phyloP scores from a whole-genome alignment of 1,284 basidiomycete genomes.

The Cutaneotrichosporon mucoides region DNA sequence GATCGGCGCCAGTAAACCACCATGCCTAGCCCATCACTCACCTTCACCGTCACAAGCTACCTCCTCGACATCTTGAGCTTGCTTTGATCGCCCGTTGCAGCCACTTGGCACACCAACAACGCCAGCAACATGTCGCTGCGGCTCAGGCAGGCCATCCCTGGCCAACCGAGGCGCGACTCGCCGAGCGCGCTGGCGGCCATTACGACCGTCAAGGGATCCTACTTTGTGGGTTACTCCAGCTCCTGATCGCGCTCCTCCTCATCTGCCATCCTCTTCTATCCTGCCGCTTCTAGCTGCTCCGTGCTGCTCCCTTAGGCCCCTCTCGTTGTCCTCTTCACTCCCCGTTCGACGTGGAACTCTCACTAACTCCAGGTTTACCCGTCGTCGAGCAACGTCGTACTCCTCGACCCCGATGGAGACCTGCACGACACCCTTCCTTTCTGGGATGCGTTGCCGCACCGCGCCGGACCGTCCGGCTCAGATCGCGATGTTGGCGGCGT shows the following conservation, averaged over 20 bases:
- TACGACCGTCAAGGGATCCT: not conserved
- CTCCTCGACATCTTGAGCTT: too few species aligned
- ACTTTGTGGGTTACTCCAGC: conserved; percentile 11
- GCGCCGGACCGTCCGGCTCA: conserved; percentile 26
- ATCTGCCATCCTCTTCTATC: too few species aligned
- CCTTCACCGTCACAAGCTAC: too few species aligned
- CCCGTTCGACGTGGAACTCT: not conserved
- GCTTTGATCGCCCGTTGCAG: too few species aligned
- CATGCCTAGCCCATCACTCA: too few species aligned
- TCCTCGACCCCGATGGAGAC: conserved; percentile 30
- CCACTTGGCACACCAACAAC: not conserved
- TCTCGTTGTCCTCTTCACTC: not conserved
- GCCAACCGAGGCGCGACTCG: conserved; percentile 25
- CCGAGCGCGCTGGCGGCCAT: conserved; percentile 5
- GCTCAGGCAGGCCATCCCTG: conserved; percentile 41
- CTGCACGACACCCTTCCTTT: conserved; percentile 39
- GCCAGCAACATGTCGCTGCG: conserved; percentile 34
- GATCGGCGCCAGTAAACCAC: too few species aligned
- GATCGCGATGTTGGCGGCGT: conserved; percentile 32
- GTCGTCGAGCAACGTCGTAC: conserved; percentile 35
- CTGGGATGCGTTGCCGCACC: conserved; percentile 42
- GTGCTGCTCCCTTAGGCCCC: not conserved
- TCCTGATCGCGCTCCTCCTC: too few species aligned
- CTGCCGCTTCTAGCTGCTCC: too few species aligned
- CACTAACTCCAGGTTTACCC: conserved; percentile 32